Percentiles rank a stretch among this genome's conserved stretches.
These are phyloP conservation scores for Cokeromyces recurvatus DNA, from an alignment of 371 early-diverging fungal genomes.

Conservation along the genomic window DNA sequence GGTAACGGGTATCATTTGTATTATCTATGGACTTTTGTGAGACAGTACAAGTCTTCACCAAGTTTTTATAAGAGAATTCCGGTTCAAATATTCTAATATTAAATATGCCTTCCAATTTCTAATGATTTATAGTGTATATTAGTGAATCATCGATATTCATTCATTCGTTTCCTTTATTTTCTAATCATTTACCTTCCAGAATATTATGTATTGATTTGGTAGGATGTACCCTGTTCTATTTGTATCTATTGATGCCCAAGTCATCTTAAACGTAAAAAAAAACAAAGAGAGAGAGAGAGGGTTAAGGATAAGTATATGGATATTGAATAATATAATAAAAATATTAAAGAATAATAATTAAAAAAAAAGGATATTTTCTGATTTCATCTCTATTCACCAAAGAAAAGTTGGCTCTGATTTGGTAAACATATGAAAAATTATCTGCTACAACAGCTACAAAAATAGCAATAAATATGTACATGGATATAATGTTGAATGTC, in stretches of 20 bases:
- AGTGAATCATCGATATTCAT: too few species aligned
- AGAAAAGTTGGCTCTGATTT: constrained; percentile 57
- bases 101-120: constrained; percentile 43
- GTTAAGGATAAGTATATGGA: constrained; percentile 28
- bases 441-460: constrained; percentile 71
- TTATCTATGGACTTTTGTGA: too few species aligned
- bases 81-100: constrained; percentile 31
- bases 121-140: too few species aligned
- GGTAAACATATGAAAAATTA: constrained; percentile 69
- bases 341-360: too few species aligned
- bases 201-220: constrained; percentile 40
- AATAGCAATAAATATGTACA: constrained; percentile 72
- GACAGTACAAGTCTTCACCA: too few species aligned
- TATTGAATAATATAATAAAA: background rate
- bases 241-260: constrained; percentile 56
- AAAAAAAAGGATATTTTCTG: constrained; percentile 44
- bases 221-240: constrained; percentile 52
- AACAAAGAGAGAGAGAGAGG: too few species aligned
- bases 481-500: constrained; percentile 68
- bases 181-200: constrained; percentile 39
- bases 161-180: too few species aligned
- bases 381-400: constrained; percentile 66
- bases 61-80: constrained; percentile 29
- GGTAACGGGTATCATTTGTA: constrained; percentile 21
- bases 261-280: constrained; percentile 43